phyloP scores from a whole-genome alignment of 2,329 filamentous ascomycete species.

The Endothia cerciana region DNA sequence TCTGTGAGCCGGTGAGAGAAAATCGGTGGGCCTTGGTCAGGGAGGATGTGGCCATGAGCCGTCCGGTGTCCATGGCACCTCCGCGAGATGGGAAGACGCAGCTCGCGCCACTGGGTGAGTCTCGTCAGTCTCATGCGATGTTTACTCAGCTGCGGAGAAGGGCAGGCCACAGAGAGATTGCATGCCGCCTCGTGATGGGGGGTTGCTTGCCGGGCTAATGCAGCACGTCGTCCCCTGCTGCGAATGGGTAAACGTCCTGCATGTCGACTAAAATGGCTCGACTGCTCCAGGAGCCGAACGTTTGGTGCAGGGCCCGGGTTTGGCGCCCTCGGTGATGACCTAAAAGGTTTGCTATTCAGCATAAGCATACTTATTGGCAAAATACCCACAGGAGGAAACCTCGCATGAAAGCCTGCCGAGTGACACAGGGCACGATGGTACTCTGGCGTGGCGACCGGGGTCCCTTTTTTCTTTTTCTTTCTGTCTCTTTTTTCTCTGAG shows the following conservation, averaged over 20 bases:
- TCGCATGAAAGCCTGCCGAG: conserved; percentile 1
- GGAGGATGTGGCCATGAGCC: no score
- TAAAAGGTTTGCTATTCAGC: background rate
- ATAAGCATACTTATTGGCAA: conserved; percentile 1
- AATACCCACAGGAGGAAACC: background rate
- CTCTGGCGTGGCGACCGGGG: background rate
- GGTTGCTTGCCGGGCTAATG: background rate
- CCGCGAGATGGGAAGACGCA: no score
- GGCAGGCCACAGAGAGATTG: background rate
- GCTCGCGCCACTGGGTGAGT: background rate
- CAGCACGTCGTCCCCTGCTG: background rate
- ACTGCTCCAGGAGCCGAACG: background rate
- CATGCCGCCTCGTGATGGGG: conserved; percentile 9
- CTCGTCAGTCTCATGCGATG: background rate
- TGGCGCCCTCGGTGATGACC: background rate
- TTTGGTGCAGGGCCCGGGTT: background rate
- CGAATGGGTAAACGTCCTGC: background rate
- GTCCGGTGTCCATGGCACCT: no score
- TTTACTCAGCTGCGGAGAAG: background rate
- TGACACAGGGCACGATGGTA: background rate
- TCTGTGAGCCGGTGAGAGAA: background rate
- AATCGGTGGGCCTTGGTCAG: no score
- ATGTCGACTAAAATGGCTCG: background rate
- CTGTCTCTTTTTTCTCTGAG: background rate
- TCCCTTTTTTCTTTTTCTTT: background rate